A percentile compares a stretch with the other conserved stretches of the same genome.
phyloP scores from a whole-genome alignment of 2,329 filamentous ascomycete genomes.

The Grosmannia serpens region DNA sequence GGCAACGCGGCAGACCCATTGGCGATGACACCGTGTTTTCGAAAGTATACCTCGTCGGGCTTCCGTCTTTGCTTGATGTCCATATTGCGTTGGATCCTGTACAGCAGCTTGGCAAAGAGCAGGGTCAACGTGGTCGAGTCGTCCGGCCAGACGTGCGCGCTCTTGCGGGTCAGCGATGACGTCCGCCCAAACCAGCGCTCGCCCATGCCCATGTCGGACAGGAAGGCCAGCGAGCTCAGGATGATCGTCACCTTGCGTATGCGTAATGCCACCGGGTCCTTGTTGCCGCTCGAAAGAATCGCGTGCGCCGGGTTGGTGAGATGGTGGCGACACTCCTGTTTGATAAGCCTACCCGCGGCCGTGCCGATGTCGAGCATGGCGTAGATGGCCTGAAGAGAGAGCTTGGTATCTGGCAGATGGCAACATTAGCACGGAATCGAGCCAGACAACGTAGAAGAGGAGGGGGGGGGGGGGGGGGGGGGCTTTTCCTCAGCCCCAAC shows the following conservation, averaged over 20 bases:
- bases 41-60: not conserved
- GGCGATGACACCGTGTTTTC: not conserved
- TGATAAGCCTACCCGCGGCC: not conserved
- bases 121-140: slow-evolving; percentile 10
- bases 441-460: not conserved
- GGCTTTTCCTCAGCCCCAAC: too few species aligned
- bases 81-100: slow-evolving; percentile 7
- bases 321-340: slow-evolving; percentile 2
- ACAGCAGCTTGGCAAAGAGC: slow-evolving; percentile 10
- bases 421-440: not conserved
- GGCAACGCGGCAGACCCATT: not conserved
- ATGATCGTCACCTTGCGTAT: slow-evolving; percentile 8
- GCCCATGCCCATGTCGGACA: slow-evolving; percentile 6
- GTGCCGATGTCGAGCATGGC: slow-evolving; percentile 5
- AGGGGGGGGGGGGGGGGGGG: too few species aligned
- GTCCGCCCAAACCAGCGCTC: slow-evolving; percentile 7
- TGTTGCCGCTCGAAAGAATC: slow-evolving; percentile 3
- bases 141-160: slow-evolving; percentile 9
- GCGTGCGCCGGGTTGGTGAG: slow-evolving; percentile 3
- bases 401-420: slow-evolving; percentile 1
- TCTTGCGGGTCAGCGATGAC: not conserved
- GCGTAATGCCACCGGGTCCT: slow-evolving; percentile 7
- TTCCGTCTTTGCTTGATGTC: not conserved
- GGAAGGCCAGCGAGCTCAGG: slow-evolving; percentile 3
- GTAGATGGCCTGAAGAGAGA: slow-evolving; percentile 4